A percentile compares a stretch with the other conserved stretches of the same genome.
Conservation (phyloP, 2,329 filamentous ascomycete species). For the Claviceps sp. region DNA sequence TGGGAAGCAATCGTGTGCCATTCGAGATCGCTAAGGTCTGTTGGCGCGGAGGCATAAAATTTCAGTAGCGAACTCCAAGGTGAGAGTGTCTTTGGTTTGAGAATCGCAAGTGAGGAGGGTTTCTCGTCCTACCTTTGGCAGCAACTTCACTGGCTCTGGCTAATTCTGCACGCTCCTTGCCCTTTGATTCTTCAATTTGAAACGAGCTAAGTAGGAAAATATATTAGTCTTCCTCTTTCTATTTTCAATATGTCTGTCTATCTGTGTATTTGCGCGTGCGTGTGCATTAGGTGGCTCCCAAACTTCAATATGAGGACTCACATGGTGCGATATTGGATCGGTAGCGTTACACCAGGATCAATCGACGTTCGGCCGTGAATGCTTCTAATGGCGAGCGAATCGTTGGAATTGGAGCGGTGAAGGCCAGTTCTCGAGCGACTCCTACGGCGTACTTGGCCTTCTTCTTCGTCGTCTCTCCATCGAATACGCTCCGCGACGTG, state of each 20-base stretch:
- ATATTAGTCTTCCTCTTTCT: background rate
- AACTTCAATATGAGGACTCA: constrained; percentile 19
- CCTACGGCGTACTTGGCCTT: constrained; percentile 9
- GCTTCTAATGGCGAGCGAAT: constrained; percentile 29
- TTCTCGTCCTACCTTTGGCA: constrained; percentile 24
- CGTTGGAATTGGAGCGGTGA: constrained; percentile 15
- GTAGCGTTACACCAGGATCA: constrained; percentile 21
- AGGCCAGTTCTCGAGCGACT: constrained; percentile 8
- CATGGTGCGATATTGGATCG: constrained; percentile 42
- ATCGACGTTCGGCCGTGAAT: constrained; percentile 17
- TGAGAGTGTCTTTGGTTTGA: background rate
- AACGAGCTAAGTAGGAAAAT: constrained; percentile 24
- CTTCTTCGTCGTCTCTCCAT: constrained; percentile 25
- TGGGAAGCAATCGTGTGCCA: constrained; percentile 50
- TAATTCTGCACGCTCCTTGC: constrained; percentile 26
- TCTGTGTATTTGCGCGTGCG: background rate
- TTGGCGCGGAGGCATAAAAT: background rate
- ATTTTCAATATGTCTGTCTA: background rate
- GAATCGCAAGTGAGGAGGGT: background rate
- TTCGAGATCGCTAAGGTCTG: constrained; percentile 49
- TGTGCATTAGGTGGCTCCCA: background rate
- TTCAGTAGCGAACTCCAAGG: background rate
- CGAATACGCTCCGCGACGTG: constrained; percentile 17
- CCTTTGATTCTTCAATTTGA: constrained; percentile 41
- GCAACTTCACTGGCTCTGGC: constrained; percentile 28